These are phyloP conservation scores for Entophlyctis luteolus DNA, from an alignment of 192 early-diverging fungal species.

Conservation along the genomic window DNA sequence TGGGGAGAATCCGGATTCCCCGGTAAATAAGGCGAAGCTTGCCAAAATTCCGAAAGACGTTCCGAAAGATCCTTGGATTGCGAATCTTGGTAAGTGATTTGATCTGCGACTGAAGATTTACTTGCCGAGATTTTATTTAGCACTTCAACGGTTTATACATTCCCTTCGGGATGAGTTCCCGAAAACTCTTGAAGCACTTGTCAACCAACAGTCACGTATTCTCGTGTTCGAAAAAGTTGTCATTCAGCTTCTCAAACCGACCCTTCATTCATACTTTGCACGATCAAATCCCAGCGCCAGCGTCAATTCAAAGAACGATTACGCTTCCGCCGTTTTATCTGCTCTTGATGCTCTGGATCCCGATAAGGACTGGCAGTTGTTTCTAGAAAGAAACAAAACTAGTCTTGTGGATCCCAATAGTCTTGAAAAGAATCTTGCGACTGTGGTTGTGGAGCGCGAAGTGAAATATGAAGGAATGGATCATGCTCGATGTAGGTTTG, in stretches of 20 bases:
- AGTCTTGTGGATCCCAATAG: slow-evolving; percentile 15
- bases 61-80: slow-evolving; percentile 45
- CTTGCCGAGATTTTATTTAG: too few relatives aligned
- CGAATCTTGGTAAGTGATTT: slow-evolving; percentile 32
- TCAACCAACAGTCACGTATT: slow-evolving; percentile 41
- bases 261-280: slow-evolving; percentile 41
- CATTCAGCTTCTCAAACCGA: slow-evolving; percentile 40
- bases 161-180: slow-evolving; percentile 37
- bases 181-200: slow-evolving; percentile 33
- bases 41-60: slow-evolving; percentile 22
- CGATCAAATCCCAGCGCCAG: slow-evolving; percentile 25
- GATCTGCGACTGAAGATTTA: neutral
- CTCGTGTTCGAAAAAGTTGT: slow-evolving; percentile 43
- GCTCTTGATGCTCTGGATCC: slow-evolving; percentile 36
- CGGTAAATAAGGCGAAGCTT: slow-evolving; percentile 13
- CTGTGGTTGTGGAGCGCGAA: slow-evolving; percentile 2
- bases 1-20: slow-evolving; percentile 13
- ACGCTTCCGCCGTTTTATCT: neutral
- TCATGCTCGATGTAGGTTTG: slow-evolving; percentile 36
- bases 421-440: slow-evolving; percentile 2
- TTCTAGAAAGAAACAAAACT: slow-evolving; percentile 14
- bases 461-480: slow-evolving; percentile 28
- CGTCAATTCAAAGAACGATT: neutral
- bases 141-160: slow-evolving; percentile 38
- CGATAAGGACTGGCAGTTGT: slow-evolving; percentile 43